Percentiles rank a stretch among this genome's conserved stretches.
These are phyloP conservation scores for Sporothrix luriei DNA, from an alignment of 2,329 filamentous ascomycete genomes.

Conservation along the genomic window DNA sequence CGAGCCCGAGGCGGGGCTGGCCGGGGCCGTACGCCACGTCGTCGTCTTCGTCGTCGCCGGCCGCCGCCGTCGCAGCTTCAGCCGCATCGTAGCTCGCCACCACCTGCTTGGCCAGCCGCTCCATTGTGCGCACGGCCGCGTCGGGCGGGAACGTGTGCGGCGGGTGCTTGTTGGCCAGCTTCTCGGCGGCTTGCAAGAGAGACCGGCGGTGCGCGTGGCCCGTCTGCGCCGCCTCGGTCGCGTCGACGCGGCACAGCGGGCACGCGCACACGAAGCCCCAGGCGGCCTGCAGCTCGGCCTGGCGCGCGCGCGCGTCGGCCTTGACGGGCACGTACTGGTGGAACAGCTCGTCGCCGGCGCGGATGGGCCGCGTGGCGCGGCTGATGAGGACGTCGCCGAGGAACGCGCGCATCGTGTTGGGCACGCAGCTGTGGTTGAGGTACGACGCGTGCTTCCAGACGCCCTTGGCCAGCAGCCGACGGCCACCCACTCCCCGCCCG, in stretches of 20 bases:
- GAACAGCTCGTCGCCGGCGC: conserved; percentile 45
- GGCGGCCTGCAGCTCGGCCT: conserved; percentile 38
- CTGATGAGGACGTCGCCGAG: conserved; percentile 42
- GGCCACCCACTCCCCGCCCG: too few species aligned
- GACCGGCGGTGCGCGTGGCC: conserved; percentile 34
- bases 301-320: conserved; percentile 39
- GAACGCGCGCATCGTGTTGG: conserved; percentile 42
- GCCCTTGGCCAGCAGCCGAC: conserved; percentile 38
- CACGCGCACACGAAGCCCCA: conserved; percentile 51
- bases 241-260: conserved; percentile 41
- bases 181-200: conserved; percentile 33
- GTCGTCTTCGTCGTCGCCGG: conserved; percentile 36
- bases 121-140: conserved; percentile 42
- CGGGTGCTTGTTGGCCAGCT: conserved; percentile 35
- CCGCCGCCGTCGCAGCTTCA: conserved; percentile 38
- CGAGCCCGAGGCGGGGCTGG: conserved; percentile 43
- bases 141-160: conserved; percentile 40
- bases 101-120: conserved; percentile 41
- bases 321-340: conserved; percentile 46
- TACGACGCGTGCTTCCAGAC: conserved; percentile 41
- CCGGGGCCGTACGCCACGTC: conserved; percentile 38
- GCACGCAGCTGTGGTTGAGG: conserved; percentile 43
- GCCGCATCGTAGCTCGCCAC: conserved; percentile 43
- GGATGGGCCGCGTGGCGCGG: conserved; percentile 46
- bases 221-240: conserved; percentile 24